Evolutionary conservation across 2,329 filamentous ascomycete genomes (phyloP), one percentile per base, ranked within the genome.

Genomic region (Teratosphaeria zuluensis): DNA sequence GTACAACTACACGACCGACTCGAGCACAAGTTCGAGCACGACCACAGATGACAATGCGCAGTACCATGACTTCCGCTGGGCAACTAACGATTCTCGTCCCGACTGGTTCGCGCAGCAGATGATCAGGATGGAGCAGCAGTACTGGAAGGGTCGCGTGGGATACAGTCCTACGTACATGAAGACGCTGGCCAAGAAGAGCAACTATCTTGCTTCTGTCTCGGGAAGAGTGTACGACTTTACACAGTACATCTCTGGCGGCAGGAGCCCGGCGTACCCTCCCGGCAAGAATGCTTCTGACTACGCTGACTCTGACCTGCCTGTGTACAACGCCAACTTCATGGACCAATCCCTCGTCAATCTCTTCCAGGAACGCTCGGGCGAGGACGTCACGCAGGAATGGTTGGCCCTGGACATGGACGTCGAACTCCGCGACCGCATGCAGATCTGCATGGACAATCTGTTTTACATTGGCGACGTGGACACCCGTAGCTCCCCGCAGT

Each of bases 81-180:
- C 84, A 69, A 90, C 83, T 35, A 90, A 91, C 64, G 89, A 96
- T 70, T 87, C 82, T 55, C 86, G 92, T 11, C 85, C 87, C 1
- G 90, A 96, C 70, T 99, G 94, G 94, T 97, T 92, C 76, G 87
- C 81, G 59, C 90, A 99, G 75, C 86, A 92, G 72, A 90, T 96
- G 82, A 80, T 85, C 33, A 84, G 85, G 72, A 77, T 99, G 56
- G 88, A 87, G 66, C 75, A 83, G 33, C 86, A 85, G 65, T 97
- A 88, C 79, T 87, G 88, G 75, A 95, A 95, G 73, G 94, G 94
- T 54, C 86, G 85, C 63, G 79, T 99, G 55, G 94, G 91, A 30
- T 99, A 91, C 73, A 90, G 89, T 9, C 76, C 86, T 0, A 69
- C 88, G 62, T 95, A 94, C 68, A 81, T 99, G 56, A 80, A 81